A percentile compares a stretch with the other conserved stretches of the same genome.
phyloP scores from a whole-genome alignment of 176 grass and related monocot species.

The Cymbopogon citratus region DNA sequence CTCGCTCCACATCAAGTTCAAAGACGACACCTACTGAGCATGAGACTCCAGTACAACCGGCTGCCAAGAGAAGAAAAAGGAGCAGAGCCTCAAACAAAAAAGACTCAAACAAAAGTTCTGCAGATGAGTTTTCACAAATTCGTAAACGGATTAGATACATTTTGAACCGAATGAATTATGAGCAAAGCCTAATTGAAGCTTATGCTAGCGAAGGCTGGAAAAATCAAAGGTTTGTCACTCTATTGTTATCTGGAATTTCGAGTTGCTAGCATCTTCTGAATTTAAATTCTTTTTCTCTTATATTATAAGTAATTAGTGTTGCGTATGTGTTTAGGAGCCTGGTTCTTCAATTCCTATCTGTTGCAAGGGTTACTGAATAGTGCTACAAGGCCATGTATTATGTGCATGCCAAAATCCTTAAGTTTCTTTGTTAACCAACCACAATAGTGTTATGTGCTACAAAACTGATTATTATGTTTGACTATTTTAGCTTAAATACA shows the following conservation, averaged over 20 bases:
- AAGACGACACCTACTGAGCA: conserved; percentile 28
- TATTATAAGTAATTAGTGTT: neutral
- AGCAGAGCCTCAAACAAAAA: conserved; percentile 24
- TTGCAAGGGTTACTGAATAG: neutral
- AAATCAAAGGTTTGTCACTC: conserved; percentile 55
- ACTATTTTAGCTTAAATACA: neutral
- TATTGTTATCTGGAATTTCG: conserved; percentile 23
- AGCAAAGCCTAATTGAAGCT: conserved; percentile 86
- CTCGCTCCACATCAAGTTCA: conserved; percentile 35
- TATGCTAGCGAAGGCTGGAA: conserved; percentile 89
- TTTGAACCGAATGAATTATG: conserved; percentile 80
- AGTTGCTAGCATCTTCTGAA: conserved; percentile 9
- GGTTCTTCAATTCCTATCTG: neutral
- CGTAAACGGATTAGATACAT: conserved; percentile 60
- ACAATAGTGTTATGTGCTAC: neutral
- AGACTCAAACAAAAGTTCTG: conserved; percentile 18
- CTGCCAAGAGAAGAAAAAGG: conserved; percentile 29
- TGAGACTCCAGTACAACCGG: conserved; percentile 1
- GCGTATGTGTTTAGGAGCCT: neutral
- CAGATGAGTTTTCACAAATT: conserved; percentile 43
- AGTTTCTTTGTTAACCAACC: neutral
- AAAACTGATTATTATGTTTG: neutral
- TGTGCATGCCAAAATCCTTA: neutral
- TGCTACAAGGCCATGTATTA: neutral
- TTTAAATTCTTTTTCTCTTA: neutral